Evolutionary conservation across 1,284 basidiomycete species (phyloP), one percentile per base, ranked within the genome.

Genomic region (Phenoliferia sp.): DNA sequence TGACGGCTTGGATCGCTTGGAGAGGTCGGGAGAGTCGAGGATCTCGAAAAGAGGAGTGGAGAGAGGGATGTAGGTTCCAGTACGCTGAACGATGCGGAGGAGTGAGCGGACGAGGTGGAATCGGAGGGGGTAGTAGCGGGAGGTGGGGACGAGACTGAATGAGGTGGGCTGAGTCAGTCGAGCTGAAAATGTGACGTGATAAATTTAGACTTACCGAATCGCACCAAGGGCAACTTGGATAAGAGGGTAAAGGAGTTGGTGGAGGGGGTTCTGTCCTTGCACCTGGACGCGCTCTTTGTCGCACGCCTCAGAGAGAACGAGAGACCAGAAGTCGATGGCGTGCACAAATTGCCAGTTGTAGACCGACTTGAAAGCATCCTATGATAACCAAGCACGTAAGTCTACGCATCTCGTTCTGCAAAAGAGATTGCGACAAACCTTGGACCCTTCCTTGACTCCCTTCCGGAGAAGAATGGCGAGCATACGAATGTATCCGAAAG

Each of bases 341-440:
- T 98, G 95, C 7, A 90, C 89, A 75, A 90, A 99, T 79, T 98
- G 95, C 96, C 96, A 99, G 80, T 98, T 99, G 81, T 97, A 95
- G 29, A 97, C 93, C 73, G 90, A 88, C 78, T 88, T 89, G 81
- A 90, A 94, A 6, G 90, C 87, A 74, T 94, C 92, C 87, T 92
- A 55, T 31, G 36, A 1, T 9, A 26, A 5, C 2, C 4, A 1
- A 19, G 2, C 9, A 54, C 57, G 28, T 67, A 19, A 22, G 33
- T 32, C 17, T 7, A 33, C 10, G 58, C 19, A 34, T 56, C 10
- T 2, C 2, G 44, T 26, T 58, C 34, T 19, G 33, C 32, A 10
- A 81, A 19, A n/a, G 52, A 62, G 26, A 63, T 9, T 12, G 39
- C 12, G 50, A 44, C 64, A 33, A 62, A 88, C 90, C 83, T 92